A percentile compares a stretch with the other conserved stretches of the same genome.
Conservation (phyloP, 805 yeast species). For the Metschnikowia koreensis region DNA sequence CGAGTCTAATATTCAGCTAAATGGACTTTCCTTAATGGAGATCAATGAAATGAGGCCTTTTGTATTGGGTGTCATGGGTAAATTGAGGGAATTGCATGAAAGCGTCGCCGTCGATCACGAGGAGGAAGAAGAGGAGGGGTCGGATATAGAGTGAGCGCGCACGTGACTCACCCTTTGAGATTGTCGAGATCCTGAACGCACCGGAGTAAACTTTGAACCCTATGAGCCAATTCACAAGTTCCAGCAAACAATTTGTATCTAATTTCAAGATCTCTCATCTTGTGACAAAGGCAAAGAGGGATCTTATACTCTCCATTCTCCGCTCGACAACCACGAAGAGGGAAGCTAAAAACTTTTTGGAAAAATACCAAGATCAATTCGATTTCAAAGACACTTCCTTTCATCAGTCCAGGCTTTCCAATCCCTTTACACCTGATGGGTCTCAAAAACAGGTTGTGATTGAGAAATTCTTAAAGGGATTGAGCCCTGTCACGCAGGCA, state of each 20-base stretch:
- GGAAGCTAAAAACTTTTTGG: conserved; percentile 79
- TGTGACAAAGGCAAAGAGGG: conserved; percentile 52
- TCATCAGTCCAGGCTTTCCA: neutral
- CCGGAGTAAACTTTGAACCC: neutral
- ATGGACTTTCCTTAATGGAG: conserved; percentile 79
- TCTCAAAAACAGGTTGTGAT: conserved; percentile 27
- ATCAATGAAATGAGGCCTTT: conserved; percentile 87
- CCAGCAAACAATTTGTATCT: conserved; percentile 35
- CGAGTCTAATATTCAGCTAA: conserved; percentile 78
- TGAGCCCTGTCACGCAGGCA: conserved; percentile 17
- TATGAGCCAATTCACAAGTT: conserved; percentile 31
- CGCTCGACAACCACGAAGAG: conserved; percentile 91
- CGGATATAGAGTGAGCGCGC: conserved; percentile 12
- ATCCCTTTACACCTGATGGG: neutral
- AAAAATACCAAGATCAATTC: conserved; percentile 59
- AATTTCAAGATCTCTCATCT: conserved; percentile 32
- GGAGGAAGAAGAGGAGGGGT: conserved; percentile 14
- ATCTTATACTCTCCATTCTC: conserved; percentile 77
- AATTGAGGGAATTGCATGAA: conserved; percentile 56
- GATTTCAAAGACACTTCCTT: conserved; percentile 23
- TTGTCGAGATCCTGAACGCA: neutral
- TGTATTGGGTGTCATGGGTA: conserved; percentile 76
- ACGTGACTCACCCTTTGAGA: conserved; percentile 10
- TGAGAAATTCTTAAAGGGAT: conserved; percentile 30
- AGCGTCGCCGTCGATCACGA: conserved; percentile 18